These are phyloP conservation scores for Wallacemonas sp. DNA, from an alignment of 208 protist genomes.

Conservation along the genomic window DNA sequence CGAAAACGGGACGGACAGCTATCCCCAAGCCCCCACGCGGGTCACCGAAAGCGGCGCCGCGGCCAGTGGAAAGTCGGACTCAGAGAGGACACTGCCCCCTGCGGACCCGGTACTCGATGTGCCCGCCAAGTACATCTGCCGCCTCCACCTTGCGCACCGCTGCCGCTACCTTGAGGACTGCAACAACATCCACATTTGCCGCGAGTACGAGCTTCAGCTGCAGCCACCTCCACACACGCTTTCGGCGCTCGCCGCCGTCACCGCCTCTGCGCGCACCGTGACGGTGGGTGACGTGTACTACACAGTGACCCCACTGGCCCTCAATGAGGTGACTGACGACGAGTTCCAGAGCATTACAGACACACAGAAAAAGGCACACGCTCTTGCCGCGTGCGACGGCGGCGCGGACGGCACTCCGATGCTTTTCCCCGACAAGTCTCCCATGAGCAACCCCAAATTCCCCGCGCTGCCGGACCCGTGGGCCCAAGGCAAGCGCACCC, in stretches of 20 bases:
- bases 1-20: conserved; percentile 20
- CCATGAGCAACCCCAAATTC: conserved; percentile 22
- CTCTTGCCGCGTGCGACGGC: conserved; percentile 5
- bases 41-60: conserved; percentile 5
- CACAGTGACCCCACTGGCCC: conserved; percentile 57
- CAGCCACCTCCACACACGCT: conserved; percentile 76
- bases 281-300: conserved; percentile 80
- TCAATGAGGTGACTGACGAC: conserved; percentile 73
- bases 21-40: neutral
- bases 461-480: conserved; percentile 37
- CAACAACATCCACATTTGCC: conserved; percentile 93
- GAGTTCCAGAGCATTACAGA: conserved; percentile 70
- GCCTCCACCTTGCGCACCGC: conserved; percentile 83
- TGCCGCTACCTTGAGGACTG: conserved; percentile 92
- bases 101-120: conserved; percentile 59
- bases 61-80: conserved; percentile 18
- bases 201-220: conserved; percentile 76
- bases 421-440: conserved; percentile 22
- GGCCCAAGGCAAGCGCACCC: neutral
- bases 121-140: conserved; percentile 84
- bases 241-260: conserved; percentile 45
- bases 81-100: conserved; percentile 1
- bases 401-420: conserved; percentile 23
- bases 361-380: conserved; percentile 36
- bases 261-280: conserved; percentile 57